These are phyloP conservation scores for Canariomyces notabilis DNA, from an alignment of 2,329 filamentous ascomycete genomes.

Conservation along the genomic window DNA sequence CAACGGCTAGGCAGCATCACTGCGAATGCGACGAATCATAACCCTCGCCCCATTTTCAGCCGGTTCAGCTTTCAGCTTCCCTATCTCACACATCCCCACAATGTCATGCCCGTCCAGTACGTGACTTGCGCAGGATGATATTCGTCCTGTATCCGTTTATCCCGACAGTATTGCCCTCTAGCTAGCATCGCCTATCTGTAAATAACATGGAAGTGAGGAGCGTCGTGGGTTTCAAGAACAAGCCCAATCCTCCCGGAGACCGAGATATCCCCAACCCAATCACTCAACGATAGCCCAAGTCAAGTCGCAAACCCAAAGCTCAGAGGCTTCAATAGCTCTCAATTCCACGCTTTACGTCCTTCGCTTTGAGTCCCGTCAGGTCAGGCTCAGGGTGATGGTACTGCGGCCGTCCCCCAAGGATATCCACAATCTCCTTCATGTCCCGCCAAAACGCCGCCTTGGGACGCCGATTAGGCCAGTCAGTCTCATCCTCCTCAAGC, in stretches of 20 bases:
- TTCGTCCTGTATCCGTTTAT: not conserved
- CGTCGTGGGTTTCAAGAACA: not conserved
- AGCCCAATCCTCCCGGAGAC: too few relatives aligned
- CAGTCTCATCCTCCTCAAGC: slow-evolving; percentile 79
- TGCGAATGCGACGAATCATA: too few relatives aligned
- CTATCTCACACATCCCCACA: too few relatives aligned
- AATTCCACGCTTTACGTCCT: slow-evolving; percentile 56
- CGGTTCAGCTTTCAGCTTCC: too few relatives aligned
- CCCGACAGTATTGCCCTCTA: not conserved
- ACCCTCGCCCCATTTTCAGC: too few relatives aligned
- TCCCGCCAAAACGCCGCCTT: slow-evolving; percentile 79
- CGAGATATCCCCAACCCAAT: not conserved
- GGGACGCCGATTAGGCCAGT: slow-evolving; percentile 87
- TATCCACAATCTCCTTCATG: slow-evolving; percentile 77
- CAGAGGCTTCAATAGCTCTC: slow-evolving; percentile 5
- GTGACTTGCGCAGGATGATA: too few relatives aligned
- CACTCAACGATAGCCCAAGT: not conserved
- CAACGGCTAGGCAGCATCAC: too few relatives aligned
- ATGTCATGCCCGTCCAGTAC: too few relatives aligned
- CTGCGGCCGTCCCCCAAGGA: slow-evolving; percentile 66
- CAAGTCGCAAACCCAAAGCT: not conserved
- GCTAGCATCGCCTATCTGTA: not conserved
- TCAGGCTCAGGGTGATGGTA: slow-evolving; percentile 46
- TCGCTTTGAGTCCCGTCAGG: slow-evolving; percentile 50
- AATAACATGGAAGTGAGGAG: not conserved